These are phyloP conservation scores for Botryotinia globosa DNA, from an alignment of 2,329 filamentous ascomycete genomes.

Conservation along the genomic window DNA sequence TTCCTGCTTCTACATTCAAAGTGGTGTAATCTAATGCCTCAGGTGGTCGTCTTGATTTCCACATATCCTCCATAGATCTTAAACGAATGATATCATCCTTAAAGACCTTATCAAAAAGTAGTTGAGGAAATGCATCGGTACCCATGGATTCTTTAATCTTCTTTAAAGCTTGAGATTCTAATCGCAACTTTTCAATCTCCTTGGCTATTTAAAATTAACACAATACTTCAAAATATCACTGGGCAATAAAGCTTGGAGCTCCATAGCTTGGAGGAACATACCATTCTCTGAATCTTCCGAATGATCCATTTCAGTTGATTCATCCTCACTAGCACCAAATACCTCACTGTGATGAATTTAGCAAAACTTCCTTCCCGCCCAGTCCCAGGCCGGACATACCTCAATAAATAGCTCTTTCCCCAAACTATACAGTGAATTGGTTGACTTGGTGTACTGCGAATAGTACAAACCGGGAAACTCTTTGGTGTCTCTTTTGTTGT, in stretches of 20 bases:
- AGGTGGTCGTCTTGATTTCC: slow-evolving; percentile 78
- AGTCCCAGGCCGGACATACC: slow-evolving; percentile 42
- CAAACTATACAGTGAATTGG: slow-evolving; percentile 99
- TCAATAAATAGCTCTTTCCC: slow-evolving; percentile 94
- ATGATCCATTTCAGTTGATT: slow-evolving; percentile 73
- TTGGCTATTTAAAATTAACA: slow-evolving; percentile 46
- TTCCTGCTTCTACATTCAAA: slow-evolving; percentile 53
- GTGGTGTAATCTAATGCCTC: slow-evolving; percentile 67
- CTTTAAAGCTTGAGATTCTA: slow-evolving; percentile 80
- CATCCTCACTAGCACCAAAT: slow-evolving; percentile 88
- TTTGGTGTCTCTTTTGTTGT: slow-evolving; percentile 86
- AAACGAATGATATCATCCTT: slow-evolving; percentile 78
- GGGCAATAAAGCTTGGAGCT: slow-evolving; percentile 28
- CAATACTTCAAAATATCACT: neutral
- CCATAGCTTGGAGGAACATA: slow-evolving; percentile 36
- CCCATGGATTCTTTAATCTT: slow-evolving; percentile 79
- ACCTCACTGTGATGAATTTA: slow-evolving; percentile 59
- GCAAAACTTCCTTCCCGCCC: slow-evolving; percentile 31
- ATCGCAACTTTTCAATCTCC: slow-evolving; percentile 83
- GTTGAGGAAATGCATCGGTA: slow-evolving; percentile 69
- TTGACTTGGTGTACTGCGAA: slow-evolving; percentile 91
- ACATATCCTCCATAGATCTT: slow-evolving; percentile 90
- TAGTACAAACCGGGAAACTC: slow-evolving; percentile 93
- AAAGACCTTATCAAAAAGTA: slow-evolving; percentile 93
- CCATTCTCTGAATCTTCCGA: slow-evolving; percentile 79